These are phyloP conservation scores for Epicoccum sorghinum DNA, from an alignment of 2,329 filamentous ascomycete species.

Conservation along the genomic window DNA sequence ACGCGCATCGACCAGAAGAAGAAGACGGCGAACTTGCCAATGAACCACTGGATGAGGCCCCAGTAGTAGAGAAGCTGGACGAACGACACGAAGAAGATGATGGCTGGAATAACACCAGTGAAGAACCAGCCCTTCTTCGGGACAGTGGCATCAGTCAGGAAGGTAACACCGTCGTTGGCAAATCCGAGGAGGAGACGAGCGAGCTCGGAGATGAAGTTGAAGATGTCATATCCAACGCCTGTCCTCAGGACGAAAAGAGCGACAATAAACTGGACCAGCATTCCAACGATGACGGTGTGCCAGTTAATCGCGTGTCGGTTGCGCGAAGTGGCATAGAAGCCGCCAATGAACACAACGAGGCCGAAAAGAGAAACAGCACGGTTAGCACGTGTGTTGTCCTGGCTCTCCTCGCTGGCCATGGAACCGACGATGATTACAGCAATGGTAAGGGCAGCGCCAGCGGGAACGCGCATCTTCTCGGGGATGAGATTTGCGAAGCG, in stretches of 20 bases:
- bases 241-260: conserved; percentile 88
- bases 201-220: conserved; percentile 81
- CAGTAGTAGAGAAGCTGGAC: conserved; percentile 85
- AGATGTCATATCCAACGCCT: conserved; percentile 81
- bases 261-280: conserved; percentile 86
- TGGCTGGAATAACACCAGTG: conserved; percentile 79
- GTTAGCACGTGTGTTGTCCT: conserved; percentile 79
- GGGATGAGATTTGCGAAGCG: conserved; percentile 68
- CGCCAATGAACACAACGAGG: conserved; percentile 70
- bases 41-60: conserved; percentile 85
- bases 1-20: conserved; percentile 91
- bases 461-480: conserved; percentile 65
- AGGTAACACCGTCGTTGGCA: conserved; percentile 72
- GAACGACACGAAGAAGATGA: conserved; percentile 95
- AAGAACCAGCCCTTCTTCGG: conserved; percentile 69
- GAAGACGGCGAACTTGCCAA: conserved; percentile 83
- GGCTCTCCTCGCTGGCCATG: conserved; percentile 73
- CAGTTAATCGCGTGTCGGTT: conserved; percentile 63
- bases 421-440: conserved; percentile 77
- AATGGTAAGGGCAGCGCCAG: conserved; percentile 69
- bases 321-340: conserved; percentile 73
- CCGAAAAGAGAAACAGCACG: conserved; percentile 83
- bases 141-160: conserved; percentile 65
- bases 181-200: conserved; percentile 78
- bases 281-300: conserved; percentile 76